Conservation (phyloP, 2,329 filamentous ascomycete genomes). For the Nothophaeocryptopus gaeumannii region DNA sequence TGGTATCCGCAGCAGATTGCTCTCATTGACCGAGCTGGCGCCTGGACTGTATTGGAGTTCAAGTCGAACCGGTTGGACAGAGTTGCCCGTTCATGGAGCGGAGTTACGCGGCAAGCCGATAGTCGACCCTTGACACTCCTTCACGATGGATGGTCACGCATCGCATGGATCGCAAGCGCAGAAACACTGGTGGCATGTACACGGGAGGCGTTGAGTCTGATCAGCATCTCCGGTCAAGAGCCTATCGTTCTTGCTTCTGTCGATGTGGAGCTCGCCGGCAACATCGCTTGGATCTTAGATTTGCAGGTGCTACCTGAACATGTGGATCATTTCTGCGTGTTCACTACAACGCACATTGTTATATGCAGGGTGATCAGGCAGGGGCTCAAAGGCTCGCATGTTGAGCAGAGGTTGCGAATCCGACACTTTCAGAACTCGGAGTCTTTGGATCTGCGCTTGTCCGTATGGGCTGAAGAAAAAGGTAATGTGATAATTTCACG, state of each 20-base stretch:
- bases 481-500: constrained; percentile 26
- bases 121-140: constrained; percentile 34
- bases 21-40: constrained; percentile 62
- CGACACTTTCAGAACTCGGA: constrained; percentile 54
- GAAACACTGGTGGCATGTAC: constrained; percentile 54
- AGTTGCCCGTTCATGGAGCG: constrained; percentile 12
- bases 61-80: constrained; percentile 18
- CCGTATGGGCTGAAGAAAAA: constrained; percentile 30
- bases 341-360: constrained; percentile 55
- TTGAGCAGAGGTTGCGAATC: constrained; percentile 46
- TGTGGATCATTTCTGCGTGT: constrained; percentile 54
- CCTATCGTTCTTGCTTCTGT: constrained; percentile 27
- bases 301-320: constrained; percentile 49
- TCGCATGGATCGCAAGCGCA: constrained; percentile 49
- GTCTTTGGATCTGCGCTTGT: constrained; percentile 50
- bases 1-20: constrained; percentile 60
- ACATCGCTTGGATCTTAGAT: constrained; percentile 56
- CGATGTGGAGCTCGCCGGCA: constrained; percentile 28
- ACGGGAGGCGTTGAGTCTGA: constrained; percentile 40
- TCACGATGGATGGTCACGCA: constrained; percentile 51
- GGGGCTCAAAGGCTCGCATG: constrained; percentile 7
- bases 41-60: constrained; percentile 68
- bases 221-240: constrained; percentile 31
- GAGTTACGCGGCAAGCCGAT: background rate
- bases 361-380: constrained; percentile 31